Base-by-base conservation (phyloP, 768 basidiomycete species). In the Hortiboletus campestris region DNA sequence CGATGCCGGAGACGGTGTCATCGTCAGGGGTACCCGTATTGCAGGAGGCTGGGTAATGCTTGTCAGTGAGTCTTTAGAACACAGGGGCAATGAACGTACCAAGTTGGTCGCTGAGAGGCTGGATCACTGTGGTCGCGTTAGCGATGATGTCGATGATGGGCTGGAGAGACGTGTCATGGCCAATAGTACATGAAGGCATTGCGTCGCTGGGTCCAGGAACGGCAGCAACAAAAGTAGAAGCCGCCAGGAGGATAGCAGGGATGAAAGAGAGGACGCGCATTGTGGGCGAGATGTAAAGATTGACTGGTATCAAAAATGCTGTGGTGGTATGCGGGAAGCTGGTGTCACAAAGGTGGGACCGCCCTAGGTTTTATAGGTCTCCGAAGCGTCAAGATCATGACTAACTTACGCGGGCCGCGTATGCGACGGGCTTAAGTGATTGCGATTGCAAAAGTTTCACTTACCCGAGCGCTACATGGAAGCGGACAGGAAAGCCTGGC, bases 241-340 rank as follows among this genome's bases (percentile, higher is more conserved):
- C 65, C 0, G 55, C 59, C 7, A 62, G n/a, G n/a, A n/a, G 34
- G 52, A 67, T 19, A 2, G 65, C 56, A 53, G 57, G 56, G 54
- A 67, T 59, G 2, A 67, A 63, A 6, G 65, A 64, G 52, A 66
- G 65, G 62, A 64, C 62, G 35, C 64, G 65, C 64, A 66, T 66
- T 41, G 43, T 59, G 50, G 55, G 51, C 51, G 51, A 54, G 56
- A 14, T 50, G 44, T 40, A 58, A 54, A 40, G 56, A 56, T 54
- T 29, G 61, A 61, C 55, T 56, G 55, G 53, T 49, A 13, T 38
- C 8, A 46, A 35, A 22, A 17, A 32, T 22, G 28, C 14, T 20
- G 40, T 5, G 4, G 22, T 22, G 14, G 25, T 7, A 11, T 3
- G 29, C 22, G 13, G 17, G 29, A 55, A 48, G 44, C 50, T 56